Base-by-base conservation (phyloP, 768 basidiomycete genomes). In the Psilocybe tampanensis region DNA sequence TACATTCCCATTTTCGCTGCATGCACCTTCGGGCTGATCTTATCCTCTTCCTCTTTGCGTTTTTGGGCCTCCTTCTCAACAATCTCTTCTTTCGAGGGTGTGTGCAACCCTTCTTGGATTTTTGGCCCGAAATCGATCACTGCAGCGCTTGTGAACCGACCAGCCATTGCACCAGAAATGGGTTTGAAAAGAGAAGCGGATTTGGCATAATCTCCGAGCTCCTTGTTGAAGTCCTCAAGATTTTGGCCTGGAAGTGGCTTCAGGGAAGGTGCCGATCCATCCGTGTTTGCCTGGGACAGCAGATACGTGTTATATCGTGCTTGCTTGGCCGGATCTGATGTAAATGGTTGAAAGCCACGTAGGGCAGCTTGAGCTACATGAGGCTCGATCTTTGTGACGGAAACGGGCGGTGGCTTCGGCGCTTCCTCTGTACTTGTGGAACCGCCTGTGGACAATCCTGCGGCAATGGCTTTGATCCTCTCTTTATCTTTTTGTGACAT, bases 401-500 rank as follows among this genome's bases (percentile, higher is more conserved):
- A 70, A 19, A 64, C 58, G 22, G 53, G 45, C 8, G 64, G 58
- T 2, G 64, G 57, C 3, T 68, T 54, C 13, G 66, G 12, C n/a
- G 66, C 58, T 21, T 67, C 64, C n/a, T 64, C 63, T n/a, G 59
- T 24, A 21, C 52, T 36, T 23, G 52, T 32, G 4, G 59, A 33
- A 39, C 60, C 49, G 12, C 55, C 60, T 44, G 71, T 58, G 9
- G 61, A 47, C 19, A 70, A 63, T 49, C 64, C 69, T 7, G 80
- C 64, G 12, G 81, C 69, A 23, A 91, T 81, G 24, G 79, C 80
- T 65, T 87, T 80, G 15, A 99, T 80, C 6, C 95, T 87, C 58
- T 97, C 95, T 54, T 86, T 84, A 65, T 96, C 94, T 65, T 95
- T 95, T 61, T 89, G 84, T 0, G 97, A 96, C 69, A 98, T 85